Percentiles rank a stretch among this genome's conserved stretches.
Evolutionary conservation across 2,329 filamentous ascomycete species (phyloP).

Genomic region (Aspergillus versicolor): DNA sequence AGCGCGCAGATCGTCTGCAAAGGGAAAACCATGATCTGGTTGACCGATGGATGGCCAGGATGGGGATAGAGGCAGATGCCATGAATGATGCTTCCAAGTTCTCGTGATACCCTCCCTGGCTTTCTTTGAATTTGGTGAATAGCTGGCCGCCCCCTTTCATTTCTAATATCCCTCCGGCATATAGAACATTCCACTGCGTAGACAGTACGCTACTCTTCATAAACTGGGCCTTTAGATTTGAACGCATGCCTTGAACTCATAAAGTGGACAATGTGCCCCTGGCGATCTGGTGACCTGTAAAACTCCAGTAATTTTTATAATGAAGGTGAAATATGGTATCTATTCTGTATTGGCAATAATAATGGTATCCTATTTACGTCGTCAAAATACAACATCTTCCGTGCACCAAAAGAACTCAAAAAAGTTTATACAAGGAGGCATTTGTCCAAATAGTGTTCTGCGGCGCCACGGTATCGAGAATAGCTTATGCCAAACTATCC

Average conservation of each 20-base stretch:
- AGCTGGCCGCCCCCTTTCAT: not conserved
- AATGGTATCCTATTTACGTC: constrained; percentile 9
- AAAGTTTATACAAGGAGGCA: constrained; percentile 1
- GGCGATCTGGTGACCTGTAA: too few relatives aligned
- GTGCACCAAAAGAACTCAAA: not conserved
- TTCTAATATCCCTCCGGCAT: not conserved
- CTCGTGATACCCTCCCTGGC: constrained; percentile 30
- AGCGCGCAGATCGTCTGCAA: constrained; percentile 69
- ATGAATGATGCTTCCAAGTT: constrained; percentile 68
- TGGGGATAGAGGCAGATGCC: constrained; percentile 79
- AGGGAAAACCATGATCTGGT: constrained; percentile 86
- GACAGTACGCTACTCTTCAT: not conserved
- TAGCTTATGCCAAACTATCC: constrained; percentile 33
- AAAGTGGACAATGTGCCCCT: not conserved
- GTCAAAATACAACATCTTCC: not conserved
- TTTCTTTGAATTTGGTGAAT: not conserved
- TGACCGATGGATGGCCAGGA: constrained; percentile 85
- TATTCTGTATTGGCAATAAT: constrained; percentile 1
- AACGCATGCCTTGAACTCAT: too few relatives aligned
- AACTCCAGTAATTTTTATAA: not conserved
- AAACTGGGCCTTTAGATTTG: too few relatives aligned
- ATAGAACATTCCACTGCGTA: not conserved
- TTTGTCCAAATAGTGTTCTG: not conserved
- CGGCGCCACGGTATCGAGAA: not conserved
- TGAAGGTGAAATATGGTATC: not conserved